A percentile compares a stretch with the other conserved stretches of the same genome.
Conservation (phyloP, 1,139 yeast genomes). For the Chernovozyma aurita region DNA sequence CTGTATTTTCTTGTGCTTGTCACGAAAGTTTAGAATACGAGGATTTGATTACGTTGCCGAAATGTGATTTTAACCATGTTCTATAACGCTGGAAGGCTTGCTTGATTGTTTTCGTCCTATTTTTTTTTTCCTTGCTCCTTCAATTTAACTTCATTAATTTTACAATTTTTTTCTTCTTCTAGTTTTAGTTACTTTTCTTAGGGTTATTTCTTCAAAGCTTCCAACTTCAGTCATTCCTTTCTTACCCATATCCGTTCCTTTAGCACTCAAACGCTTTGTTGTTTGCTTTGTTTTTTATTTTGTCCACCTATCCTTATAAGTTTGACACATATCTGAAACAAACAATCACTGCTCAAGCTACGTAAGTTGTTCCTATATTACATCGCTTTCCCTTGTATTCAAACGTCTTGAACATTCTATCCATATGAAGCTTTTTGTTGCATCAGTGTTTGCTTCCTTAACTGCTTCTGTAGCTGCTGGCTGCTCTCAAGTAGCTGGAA, state of each 20-base stretch:
- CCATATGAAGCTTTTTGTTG: conserved; percentile 6
- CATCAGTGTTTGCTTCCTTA: conserved; percentile 6
- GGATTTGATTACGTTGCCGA: too few species aligned
- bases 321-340: too few species aligned
- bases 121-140: background rate
- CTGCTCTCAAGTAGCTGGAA: conserved; percentile 55
- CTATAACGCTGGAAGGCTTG: conserved; percentile 1
- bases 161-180: background rate
- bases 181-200: conserved; percentile 1
- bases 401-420: too few species aligned
- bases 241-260: conserved; percentile 8
- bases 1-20: too few species aligned
- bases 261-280: background rate
- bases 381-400: too few species aligned
- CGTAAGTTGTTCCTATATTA: too few species aligned
- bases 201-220: background rate
- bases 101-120: background rate
- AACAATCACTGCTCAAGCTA: too few species aligned
- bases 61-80: too few species aligned
- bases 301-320: too few species aligned
- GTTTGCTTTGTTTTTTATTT: background rate
- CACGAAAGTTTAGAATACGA: too few species aligned
- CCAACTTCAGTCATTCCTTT: conserved; percentile 7
- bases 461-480: conserved; percentile 15
- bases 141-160: background rate